Evolutionary conservation across 371 early-diverging fungal genomes (phyloP).

Genomic region (Rhizopus sp.): DNA sequence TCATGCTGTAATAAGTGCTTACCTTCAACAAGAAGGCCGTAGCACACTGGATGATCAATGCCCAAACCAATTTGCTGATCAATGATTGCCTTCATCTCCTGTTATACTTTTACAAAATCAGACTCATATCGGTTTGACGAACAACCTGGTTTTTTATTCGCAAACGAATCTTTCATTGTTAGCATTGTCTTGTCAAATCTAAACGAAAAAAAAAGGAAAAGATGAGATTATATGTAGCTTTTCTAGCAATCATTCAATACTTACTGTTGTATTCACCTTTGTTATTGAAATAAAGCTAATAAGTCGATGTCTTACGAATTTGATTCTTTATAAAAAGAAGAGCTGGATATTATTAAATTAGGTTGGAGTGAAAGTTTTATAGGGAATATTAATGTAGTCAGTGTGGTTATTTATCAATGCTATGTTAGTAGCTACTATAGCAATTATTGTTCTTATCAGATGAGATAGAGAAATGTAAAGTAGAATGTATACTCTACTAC

Average conservation of each 20-base stretch:
- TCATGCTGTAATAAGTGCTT: conserved; percentile 11
- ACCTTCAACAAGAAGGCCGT: conserved; percentile 7
- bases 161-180: conserved; percentile 1
- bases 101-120: conserved; percentile 5
- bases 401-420: too few species aligned
- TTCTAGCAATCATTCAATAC: conserved; percentile 8
- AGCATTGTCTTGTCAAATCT: conserved; percentile 9
- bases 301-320: background rate
- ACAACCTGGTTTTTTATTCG: conserved; percentile 4
- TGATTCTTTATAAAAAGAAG: too few species aligned
- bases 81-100: conserved; percentile 12
- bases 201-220: conserved; percentile 4
- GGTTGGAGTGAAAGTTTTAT: too few species aligned
- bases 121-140: conserved; percentile 6
- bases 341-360: too few species aligned
- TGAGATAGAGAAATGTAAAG: too few species aligned
- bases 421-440: too few species aligned
- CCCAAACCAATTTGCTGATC: conserved; percentile 11
- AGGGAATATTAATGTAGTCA: too few species aligned
- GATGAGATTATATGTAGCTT: conserved; percentile 1
- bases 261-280: conserved; percentile 1
- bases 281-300: background rate
- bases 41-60: conserved; percentile 1
- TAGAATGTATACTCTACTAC: too few species aligned
- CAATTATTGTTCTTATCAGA: too few species aligned